phyloP scores from a whole-genome alignment of 2,329 filamentous ascomycete genomes.

The Fusarium euwallaceae region DNA sequence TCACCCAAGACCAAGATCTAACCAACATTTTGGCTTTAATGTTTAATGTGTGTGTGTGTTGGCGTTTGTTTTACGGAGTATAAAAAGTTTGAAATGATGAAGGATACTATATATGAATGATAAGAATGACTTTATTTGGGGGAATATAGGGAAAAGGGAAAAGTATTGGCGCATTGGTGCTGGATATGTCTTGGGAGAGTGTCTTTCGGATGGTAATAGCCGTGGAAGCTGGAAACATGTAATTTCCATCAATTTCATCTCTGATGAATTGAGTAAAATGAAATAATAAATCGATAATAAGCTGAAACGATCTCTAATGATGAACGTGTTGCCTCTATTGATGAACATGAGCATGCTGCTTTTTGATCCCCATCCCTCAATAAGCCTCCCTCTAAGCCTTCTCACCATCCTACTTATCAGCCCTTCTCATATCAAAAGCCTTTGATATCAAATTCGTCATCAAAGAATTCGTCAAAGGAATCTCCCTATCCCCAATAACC shows the following conservation, averaged over 20 bases:
- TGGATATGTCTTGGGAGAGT: not conserved
- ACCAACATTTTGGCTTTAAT: not conserved
- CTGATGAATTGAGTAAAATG: not conserved
- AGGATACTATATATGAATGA: not conserved
- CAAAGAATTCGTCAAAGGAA: constrained; percentile 50
- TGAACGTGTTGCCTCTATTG: not conserved
- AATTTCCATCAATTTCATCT: not conserved
- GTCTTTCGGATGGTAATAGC: not conserved
- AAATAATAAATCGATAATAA: not conserved
- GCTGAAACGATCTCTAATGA: not conserved
- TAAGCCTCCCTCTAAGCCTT: not conserved
- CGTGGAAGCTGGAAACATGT: not conserved
- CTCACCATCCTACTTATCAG: constrained; percentile 5
- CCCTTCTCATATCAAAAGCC: constrained; percentile 47
- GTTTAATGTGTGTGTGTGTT: not conserved
- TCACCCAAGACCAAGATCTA: constrained; percentile 37
- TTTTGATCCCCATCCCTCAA: not conserved
- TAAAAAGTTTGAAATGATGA: constrained; percentile 6
- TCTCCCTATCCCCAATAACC: constrained; percentile 44
- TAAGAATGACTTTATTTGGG: not conserved
- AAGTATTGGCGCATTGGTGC: not conserved
- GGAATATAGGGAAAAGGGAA: not conserved
- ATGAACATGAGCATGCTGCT: not conserved
- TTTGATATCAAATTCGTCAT: constrained; percentile 48
- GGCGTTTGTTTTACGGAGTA: not conserved